phyloP scores from a whole-genome alignment of 768 basidiomycete genomes.

The Strobilomyces echinocephalus region DNA sequence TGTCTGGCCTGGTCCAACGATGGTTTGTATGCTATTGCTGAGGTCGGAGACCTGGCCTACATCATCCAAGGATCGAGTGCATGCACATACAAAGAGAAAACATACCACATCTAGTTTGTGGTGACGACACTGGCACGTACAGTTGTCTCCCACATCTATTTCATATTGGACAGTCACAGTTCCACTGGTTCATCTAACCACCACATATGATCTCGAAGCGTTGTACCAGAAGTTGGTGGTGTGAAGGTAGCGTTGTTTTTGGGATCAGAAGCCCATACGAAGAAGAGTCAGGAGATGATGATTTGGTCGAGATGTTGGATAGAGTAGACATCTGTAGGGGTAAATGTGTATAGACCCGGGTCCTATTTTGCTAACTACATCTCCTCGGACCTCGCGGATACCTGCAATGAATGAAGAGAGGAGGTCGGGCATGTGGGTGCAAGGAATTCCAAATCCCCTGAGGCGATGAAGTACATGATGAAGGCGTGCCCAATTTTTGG shows the following conservation, averaged over 20 bases:
- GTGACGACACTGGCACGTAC: slow-evolving; percentile 65
- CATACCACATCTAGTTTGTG: slow-evolving; percentile 91
- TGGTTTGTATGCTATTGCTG: slow-evolving; percentile 72
- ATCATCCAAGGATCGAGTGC: not conserved
- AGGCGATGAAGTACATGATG: slow-evolving; percentile 38
- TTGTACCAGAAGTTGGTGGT: too few relatives aligned
- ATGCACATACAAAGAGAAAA: slow-evolving; percentile 13
- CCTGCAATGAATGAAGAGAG: slow-evolving; percentile 39
- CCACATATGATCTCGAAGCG: too few relatives aligned
- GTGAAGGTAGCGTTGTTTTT: too few relatives aligned
- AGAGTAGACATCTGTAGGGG: slow-evolving; percentile 24
- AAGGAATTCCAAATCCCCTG: slow-evolving; percentile 45
- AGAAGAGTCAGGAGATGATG: slow-evolving; percentile 52
- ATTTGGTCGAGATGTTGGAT: slow-evolving; percentile 39
- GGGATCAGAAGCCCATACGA: slow-evolving; percentile 49
- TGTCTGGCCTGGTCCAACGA: slow-evolving; percentile 87
- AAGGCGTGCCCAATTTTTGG: slow-evolving; percentile 36
- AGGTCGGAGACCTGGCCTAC: slow-evolving; percentile 82
- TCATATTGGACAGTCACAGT: not conserved
- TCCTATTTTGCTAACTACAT: slow-evolving; percentile 26
- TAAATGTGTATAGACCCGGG: slow-evolving; percentile 40
- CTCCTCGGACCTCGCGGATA: slow-evolving; percentile 30
- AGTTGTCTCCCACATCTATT: slow-evolving; percentile 88
- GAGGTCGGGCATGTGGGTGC: slow-evolving; percentile 34
- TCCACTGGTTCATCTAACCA: not conserved